phyloP scores from a whole-genome alignment of 192 early-diverging fungal species.

The Cladochytrium replicatum region DNA sequence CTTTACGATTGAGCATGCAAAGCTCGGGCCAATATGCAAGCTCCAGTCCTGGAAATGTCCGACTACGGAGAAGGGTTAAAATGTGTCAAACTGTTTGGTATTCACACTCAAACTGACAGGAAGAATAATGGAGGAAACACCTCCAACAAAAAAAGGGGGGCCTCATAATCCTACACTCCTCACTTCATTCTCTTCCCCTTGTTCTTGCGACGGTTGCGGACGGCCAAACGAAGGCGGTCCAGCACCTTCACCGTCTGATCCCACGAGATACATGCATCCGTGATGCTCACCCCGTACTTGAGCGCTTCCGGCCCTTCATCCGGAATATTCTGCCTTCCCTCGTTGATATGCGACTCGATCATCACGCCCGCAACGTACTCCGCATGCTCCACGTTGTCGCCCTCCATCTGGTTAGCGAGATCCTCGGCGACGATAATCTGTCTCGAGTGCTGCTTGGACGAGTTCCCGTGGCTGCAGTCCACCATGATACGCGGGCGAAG shows the following conservation, averaged over 20 bases:
- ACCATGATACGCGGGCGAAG: conserved; percentile 81
- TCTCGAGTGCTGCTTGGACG: conserved; percentile 75
- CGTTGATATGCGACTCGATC: conserved; percentile 84
- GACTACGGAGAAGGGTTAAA: too few species aligned
- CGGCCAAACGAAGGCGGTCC: conserved; percentile 65
- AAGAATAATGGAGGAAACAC: too few species aligned
- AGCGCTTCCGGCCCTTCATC: too few species aligned
- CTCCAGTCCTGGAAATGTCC: too few species aligned
- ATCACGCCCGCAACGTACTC: conserved; percentile 69
- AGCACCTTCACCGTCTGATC: conserved; percentile 71
- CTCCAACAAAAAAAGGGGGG: too few species aligned
- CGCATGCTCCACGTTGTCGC: conserved; percentile 35
- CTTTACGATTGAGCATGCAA: too few species aligned
- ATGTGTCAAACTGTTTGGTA: too few species aligned
- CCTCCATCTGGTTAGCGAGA: conserved; percentile 63
- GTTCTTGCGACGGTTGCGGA: conserved; percentile 53
- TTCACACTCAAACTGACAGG: too few species aligned
- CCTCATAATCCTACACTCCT: too few species aligned
- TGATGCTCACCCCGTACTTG: conserved; percentile 83
- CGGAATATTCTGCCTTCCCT: too few species aligned
- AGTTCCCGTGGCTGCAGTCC: conserved; percentile 93
- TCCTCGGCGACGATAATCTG: conserved; percentile 73
- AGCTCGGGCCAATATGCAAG: too few species aligned
- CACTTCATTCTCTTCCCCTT: too few species aligned
- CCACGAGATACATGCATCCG: conserved; percentile 89